Conservation (phyloP, 75 land plant genomes). For the Selaginella moellendorffii region DNA sequence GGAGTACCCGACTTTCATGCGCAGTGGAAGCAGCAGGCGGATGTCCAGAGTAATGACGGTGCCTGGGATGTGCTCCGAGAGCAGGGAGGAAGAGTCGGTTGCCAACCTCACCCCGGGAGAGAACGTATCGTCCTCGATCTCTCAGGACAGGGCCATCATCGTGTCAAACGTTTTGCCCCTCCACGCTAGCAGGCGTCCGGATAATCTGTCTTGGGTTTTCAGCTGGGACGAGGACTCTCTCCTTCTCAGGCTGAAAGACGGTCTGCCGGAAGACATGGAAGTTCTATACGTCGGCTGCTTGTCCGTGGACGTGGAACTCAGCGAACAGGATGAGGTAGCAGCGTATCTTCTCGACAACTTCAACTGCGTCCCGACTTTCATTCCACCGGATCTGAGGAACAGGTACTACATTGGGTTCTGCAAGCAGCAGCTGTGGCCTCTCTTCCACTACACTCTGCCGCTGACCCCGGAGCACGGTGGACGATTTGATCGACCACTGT, state of each 20-base stretch:
- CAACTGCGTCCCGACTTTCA: conserved; percentile 60
- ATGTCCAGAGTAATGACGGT: conserved; percentile 27
- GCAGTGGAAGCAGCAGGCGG: conserved; percentile 26
- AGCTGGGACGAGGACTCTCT: conserved; percentile 73
- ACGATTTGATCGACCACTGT: conserved; percentile 54
- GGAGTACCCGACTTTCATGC: conserved; percentile 20
- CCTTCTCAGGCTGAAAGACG: conserved; percentile 59
- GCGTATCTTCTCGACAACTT: conserved; percentile 50
- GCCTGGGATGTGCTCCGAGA: conserved; percentile 32
- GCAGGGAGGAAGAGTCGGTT: conserved; percentile 37
- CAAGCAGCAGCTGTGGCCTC: conserved; percentile 68
- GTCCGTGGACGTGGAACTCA: conserved; percentile 38
- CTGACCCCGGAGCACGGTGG: conserved; percentile 62
- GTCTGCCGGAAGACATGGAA: conserved; percentile 51
- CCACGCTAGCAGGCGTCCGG: conserved; percentile 26
- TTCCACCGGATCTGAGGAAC: conserved; percentile 44
- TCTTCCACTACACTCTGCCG: conserved; percentile 81
- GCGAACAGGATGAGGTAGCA: conserved; percentile 59
- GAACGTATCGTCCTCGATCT: conserved; percentile 40
- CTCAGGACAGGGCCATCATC: conserved; percentile 29
- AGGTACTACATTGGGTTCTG: conserved; percentile 70
- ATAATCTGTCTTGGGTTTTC: conserved; percentile 32
- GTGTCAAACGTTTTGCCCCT: conserved; percentile 71
- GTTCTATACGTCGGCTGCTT: conserved; percentile 56
- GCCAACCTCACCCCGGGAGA: background rate